A percentile compares a stretch with the other conserved stretches of the same genome.
Conservation (phyloP, 139 green algal genomes). For the Astrephomene gubernaculifera region DNA sequence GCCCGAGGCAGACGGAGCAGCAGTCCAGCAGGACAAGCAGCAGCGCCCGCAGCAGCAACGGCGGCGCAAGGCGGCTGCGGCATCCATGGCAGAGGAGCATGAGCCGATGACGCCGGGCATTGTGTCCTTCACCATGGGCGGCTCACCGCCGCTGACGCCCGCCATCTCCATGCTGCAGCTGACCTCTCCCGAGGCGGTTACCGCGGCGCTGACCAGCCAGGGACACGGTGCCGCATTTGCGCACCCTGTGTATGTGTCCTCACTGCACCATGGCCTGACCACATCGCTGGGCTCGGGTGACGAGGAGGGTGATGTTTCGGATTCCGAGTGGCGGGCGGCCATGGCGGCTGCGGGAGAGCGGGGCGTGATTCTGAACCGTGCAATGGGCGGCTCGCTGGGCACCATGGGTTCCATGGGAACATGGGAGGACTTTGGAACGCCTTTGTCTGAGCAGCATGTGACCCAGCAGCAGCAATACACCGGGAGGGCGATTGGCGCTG, state of each 20-base stretch:
- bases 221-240: slow-evolving; percentile 32
- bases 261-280: slow-evolving; percentile 29
- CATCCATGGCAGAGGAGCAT: background rate
- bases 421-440: slow-evolving; percentile 14
- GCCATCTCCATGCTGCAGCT: slow-evolving; percentile 38
- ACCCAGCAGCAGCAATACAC: too few species aligned
- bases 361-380: background rate
- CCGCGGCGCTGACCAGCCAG: slow-evolving; percentile 31
- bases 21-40: background rate
- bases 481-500: too few species aligned
- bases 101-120: background rate
- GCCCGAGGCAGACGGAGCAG: background rate
- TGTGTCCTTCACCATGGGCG: slow-evolving; percentile 25
- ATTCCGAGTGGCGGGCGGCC: slow-evolving; percentile 23
- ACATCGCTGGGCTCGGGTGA: slow-evolving; percentile 21
- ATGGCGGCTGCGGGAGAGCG: background rate
- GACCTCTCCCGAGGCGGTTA: slow-evolving; percentile 32
- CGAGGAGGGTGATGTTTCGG: slow-evolving; percentile 31
- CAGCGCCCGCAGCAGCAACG: background rate
- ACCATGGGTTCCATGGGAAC: slow-evolving; percentile 14
- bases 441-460: too few species aligned
- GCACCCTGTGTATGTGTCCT: slow-evolving; percentile 31
- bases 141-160: slow-evolving; percentile 7
- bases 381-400: background rate
- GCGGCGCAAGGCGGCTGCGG: background rate